These are phyloP conservation scores for Neonectria coccinea DNA, from an alignment of 2,329 filamentous ascomycete genomes.

Conservation along the genomic window DNA sequence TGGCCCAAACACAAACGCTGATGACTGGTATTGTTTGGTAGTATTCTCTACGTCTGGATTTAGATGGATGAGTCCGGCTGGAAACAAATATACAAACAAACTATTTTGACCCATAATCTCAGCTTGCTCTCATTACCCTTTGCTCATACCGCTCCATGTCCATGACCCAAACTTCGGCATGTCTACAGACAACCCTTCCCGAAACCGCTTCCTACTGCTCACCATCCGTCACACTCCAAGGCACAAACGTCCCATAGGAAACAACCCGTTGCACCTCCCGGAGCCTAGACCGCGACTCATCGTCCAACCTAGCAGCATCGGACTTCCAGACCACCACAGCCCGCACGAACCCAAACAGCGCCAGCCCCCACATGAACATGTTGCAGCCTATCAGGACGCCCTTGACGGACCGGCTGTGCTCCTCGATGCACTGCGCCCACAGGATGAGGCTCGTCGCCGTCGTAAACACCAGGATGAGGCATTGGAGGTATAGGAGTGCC, in stretches of 20 bases:
- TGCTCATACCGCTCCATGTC: not conserved
- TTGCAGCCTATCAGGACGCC: constrained; percentile 45
- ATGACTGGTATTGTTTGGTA: not conserved
- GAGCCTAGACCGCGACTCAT: constrained; percentile 10
- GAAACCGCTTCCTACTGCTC: not conserved
- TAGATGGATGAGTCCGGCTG: not conserved
- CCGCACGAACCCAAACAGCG: constrained; percentile 46
- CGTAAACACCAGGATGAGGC: constrained; percentile 40
- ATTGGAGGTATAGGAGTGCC: constrained; percentile 45
- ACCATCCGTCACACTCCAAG: not conserved
- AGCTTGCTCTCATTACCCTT: not conserved
- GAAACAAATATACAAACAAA: not conserved
- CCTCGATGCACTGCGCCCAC: constrained; percentile 40
- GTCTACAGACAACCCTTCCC: not conserved
- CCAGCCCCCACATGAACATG: constrained; percentile 45
- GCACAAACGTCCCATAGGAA: constrained; percentile 39
- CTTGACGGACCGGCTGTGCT: constrained; percentile 40
- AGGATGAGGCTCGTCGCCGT: constrained; percentile 36
- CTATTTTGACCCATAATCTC: not conserved
- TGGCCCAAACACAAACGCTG: not conserved
- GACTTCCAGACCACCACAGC: constrained; percentile 46
- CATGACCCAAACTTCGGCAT: not conserved
- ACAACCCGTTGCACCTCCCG: constrained; percentile 1
- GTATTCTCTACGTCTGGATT: too few relatives aligned
- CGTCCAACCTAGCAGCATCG: constrained; percentile 16